Evolutionary conservation across 495 filamentous ascomycete species (phyloP).

Genomic region (Melanomma pulvis-pyrius): DNA sequence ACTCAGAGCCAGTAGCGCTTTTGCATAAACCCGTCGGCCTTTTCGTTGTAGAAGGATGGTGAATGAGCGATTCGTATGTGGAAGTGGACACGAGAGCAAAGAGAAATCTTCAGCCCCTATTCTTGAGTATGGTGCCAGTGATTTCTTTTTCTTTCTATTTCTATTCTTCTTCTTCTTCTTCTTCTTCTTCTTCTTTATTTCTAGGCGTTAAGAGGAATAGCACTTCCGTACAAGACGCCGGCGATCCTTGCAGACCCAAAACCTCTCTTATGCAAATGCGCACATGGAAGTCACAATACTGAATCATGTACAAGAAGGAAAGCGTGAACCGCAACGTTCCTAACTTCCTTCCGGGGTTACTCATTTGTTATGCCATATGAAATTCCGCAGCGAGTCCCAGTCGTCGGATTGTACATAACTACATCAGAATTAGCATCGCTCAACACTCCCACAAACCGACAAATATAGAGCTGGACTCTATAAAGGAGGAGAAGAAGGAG

Average conservation of each 20-base stretch:
- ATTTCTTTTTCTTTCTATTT: neutral
- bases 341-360: neutral
- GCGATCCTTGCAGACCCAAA: neutral
- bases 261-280: conserved; percentile 3
- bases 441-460: neutral
- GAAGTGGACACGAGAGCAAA: too few species aligned
- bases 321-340: neutral
- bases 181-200: neutral
- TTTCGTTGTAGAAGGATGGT: too few species aligned
- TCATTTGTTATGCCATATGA: conserved; percentile 83
- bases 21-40: too few species aligned
- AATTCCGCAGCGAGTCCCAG: conserved; percentile 79
- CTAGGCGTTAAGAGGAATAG: neutral
- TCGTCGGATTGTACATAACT: conserved; percentile 74
- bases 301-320: conserved; percentile 14
- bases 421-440: conserved; percentile 34
- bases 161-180: neutral
- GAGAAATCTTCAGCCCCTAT: too few species aligned
- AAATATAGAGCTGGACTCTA: neutral
- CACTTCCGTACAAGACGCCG: neutral
- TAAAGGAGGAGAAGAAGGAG: neutral
- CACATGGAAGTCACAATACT: neutral
- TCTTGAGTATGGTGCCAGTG: neutral
- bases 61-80: too few species aligned
- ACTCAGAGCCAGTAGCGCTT: too few species aligned